Percentiles rank a stretch among this genome's conserved stretches.
Conservation (phyloP, 257 asterid genomes). For the Jacaranda mimosifolia region DNA sequence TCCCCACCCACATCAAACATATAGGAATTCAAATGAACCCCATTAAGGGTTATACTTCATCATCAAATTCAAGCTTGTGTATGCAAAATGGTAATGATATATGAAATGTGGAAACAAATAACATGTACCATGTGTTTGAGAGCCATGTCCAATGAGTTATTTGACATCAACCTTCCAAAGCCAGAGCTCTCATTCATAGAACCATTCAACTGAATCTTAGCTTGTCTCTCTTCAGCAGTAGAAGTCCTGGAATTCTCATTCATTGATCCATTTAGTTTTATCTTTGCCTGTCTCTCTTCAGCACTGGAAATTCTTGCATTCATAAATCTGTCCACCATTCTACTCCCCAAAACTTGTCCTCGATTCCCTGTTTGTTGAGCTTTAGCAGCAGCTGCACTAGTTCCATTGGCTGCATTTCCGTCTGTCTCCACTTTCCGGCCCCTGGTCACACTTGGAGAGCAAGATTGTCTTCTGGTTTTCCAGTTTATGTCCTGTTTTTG, state of each 20-base stretch:
- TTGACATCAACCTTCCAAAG: conserved; percentile 64
- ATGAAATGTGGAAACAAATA: not conserved
- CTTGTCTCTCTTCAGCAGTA: conserved; percentile 40
- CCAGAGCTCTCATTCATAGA: conserved; percentile 66
- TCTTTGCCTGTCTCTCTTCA: conserved; percentile 40
- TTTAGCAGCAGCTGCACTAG: not conserved
- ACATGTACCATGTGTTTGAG: conserved; percentile 46
- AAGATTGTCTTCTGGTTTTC: conserved; percentile 55
- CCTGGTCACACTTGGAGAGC: conserved; percentile 65
- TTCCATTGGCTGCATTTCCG: conserved; percentile 29
- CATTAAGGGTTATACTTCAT: not conserved
- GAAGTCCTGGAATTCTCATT: conserved; percentile 46
- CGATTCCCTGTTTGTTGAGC: conserved; percentile 37
- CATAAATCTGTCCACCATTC: conserved; percentile 81
- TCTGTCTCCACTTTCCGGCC: conserved; percentile 53
- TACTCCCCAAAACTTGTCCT: conserved; percentile 70
- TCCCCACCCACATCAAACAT: too few relatives aligned
- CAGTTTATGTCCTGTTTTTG: conserved; percentile 41
- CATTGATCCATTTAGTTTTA: conserved; percentile 46
- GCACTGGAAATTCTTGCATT: conserved; percentile 58
- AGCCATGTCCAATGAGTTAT: conserved; percentile 60
- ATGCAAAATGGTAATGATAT: too few relatives aligned
- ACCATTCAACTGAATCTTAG: conserved; percentile 45
- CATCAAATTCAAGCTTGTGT: not conserved
- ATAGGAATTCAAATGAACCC: too few relatives aligned